Conservation (phyloP, 2,329 filamentous ascomycete species). For the Aspergillus tamarii region DNA sequence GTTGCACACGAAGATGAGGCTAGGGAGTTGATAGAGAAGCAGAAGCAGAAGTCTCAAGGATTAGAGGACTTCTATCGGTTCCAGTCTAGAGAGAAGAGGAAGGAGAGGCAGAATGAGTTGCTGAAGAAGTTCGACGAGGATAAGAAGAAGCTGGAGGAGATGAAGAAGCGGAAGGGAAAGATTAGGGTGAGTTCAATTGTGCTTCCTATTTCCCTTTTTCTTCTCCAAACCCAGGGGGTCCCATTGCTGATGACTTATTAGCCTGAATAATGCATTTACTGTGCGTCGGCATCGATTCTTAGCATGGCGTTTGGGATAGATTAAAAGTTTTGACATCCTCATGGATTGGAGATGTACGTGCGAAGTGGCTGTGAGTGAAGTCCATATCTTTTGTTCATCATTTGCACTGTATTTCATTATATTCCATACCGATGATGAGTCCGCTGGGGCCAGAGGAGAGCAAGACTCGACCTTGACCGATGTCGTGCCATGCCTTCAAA, state of each 20-base stretch:
- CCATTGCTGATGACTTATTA: constrained; percentile 19
- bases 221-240: not conserved
- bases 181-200: constrained; percentile 50
- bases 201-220: not conserved
- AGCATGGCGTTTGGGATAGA: constrained; percentile 35
- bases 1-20: constrained; percentile 74
- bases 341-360: constrained; percentile 19
- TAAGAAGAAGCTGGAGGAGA: constrained; percentile 68
- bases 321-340: constrained; percentile 17
- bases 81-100: constrained; percentile 78
- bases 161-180: constrained; percentile 69
- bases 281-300: constrained; percentile 21
- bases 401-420: constrained; percentile 6
- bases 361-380: constrained; percentile 26
- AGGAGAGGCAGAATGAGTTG: constrained; percentile 71
- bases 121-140: constrained; percentile 77
- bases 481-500: constrained; percentile 58
- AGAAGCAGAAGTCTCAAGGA: constrained; percentile 67
- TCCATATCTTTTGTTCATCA: not conserved
- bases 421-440: constrained; percentile 47
- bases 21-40: constrained; percentile 59
- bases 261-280: constrained; percentile 37
- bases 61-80: constrained; percentile 80
- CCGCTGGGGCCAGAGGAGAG: constrained; percentile 58
- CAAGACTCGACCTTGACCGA: constrained; percentile 33